phyloP scores from a whole-genome alignment of 1,284 basidiomycete genomes.

The Apiotrichum montevideense region DNA sequence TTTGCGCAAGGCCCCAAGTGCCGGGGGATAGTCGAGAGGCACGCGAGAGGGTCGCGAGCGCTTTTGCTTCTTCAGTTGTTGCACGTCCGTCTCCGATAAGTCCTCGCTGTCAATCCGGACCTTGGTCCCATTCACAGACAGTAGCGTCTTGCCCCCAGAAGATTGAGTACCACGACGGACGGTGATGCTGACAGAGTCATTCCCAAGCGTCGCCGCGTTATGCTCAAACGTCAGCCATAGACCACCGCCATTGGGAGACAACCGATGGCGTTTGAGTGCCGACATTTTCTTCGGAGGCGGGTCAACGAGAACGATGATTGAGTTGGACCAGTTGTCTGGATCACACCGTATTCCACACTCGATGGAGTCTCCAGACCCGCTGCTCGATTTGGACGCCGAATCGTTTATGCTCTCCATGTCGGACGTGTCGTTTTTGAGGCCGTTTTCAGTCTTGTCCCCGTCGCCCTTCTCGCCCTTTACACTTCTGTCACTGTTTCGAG shows the following conservation, averaged over 20 bases:
- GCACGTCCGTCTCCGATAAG: slow-evolving; percentile 79
- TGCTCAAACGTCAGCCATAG: slow-evolving; percentile 95
- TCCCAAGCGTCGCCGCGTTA: slow-evolving; percentile 66
- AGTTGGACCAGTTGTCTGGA: slow-evolving; percentile 80
- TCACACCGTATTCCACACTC: slow-evolving; percentile 96
- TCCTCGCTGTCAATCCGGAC: slow-evolving; percentile 86
- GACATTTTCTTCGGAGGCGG: slow-evolving; percentile 82
- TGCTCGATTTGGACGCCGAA: neutral
- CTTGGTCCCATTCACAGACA: slow-evolving; percentile 83
- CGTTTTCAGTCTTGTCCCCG: neutral
- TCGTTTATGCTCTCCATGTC: slow-evolving; percentile 1
- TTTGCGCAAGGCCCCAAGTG: slow-evolving; percentile 61
- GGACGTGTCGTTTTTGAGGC: neutral
- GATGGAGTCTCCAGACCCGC: slow-evolving; percentile 46
- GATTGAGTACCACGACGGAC: slow-evolving; percentile 61
- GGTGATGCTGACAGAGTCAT: slow-evolving; percentile 61
- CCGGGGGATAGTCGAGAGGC: slow-evolving; percentile 86
- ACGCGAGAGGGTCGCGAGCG: slow-evolving; percentile 78
- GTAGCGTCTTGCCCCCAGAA: slow-evolving; percentile 60
- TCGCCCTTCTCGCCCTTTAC: neutral
- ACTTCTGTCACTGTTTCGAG: neutral
- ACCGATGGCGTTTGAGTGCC: slow-evolving; percentile 76
- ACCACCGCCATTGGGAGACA: slow-evolving; percentile 83
- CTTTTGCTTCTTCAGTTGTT: slow-evolving; percentile 73
- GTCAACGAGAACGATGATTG: slow-evolving; percentile 85